These are phyloP conservation scores for Aspergillus quadricinctus DNA, from an alignment of 2,329 filamentous ascomycete species.

Conservation along the genomic window DNA sequence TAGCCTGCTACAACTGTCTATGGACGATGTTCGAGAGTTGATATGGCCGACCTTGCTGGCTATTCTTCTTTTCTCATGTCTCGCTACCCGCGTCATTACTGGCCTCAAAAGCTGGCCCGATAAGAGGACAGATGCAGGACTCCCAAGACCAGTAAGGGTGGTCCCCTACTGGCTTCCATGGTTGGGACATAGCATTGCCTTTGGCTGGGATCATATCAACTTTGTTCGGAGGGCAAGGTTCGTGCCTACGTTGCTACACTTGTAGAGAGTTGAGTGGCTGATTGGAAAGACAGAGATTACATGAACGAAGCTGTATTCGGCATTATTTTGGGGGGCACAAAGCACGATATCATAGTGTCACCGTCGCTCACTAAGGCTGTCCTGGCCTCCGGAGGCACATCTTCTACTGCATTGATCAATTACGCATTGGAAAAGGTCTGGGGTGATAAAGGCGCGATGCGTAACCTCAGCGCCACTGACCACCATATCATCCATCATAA, in stretches of 20 bases:
- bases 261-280: constrained; percentile 5
- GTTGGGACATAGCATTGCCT: constrained; percentile 50
- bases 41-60: constrained; percentile 25
- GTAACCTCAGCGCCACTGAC: constrained; percentile 29
- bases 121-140: constrained; percentile 13
- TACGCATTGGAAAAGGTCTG: constrained; percentile 41
- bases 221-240: constrained; percentile 45
- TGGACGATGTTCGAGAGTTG: constrained; percentile 16
- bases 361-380: constrained; percentile 44
- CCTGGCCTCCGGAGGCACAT: constrained; percentile 28
- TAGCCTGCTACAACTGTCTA: constrained; percentile 16
- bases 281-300: constrained; percentile 27
- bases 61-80: constrained; percentile 28
- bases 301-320: constrained; percentile 43
- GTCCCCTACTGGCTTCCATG: constrained; percentile 59
- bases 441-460: constrained; percentile 36
- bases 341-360: constrained; percentile 49
- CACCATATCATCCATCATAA: constrained; percentile 38
- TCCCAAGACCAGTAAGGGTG: constrained; percentile 40
- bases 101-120: constrained; percentile 30
- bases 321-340: constrained; percentile 47
- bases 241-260: not conserved
- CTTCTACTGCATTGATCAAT: constrained; percentile 27
- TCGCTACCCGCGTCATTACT: constrained; percentile 37
- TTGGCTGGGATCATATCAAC: constrained; percentile 43